These are phyloP conservation scores for Tephrocybe sp. DNA, from an alignment of 768 basidiomycete species.

Conservation along the genomic window DNA sequence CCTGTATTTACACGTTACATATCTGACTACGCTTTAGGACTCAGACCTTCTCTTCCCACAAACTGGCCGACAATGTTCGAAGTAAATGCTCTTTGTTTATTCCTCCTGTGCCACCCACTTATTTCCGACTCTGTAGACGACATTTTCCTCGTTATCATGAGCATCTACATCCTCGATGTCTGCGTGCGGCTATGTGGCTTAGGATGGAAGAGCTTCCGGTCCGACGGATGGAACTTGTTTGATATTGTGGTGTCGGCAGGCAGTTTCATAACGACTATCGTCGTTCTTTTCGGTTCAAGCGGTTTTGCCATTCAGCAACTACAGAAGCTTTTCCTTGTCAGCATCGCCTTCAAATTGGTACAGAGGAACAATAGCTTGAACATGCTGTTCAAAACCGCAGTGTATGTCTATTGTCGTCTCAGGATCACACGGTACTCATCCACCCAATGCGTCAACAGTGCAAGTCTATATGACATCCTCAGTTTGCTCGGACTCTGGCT, in stretches of 20 bases:
- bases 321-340: constrained; percentile 89
- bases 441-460: constrained; percentile 37
- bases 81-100: constrained; percentile 39
- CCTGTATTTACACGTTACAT: not conserved
- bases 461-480: constrained; percentile 82
- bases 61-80: constrained; percentile 49
- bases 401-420: constrained; percentile 52
- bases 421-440: constrained; percentile 2
- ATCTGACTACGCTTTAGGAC: constrained; percentile 50
- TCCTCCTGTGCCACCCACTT: not conserved
- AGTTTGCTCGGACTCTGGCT: constrained; percentile 88
- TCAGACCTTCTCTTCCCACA: constrained; percentile 62
- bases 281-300: constrained; percentile 53
- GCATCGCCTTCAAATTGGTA: constrained; percentile 92
- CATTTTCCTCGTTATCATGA: constrained; percentile 72
- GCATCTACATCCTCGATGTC: constrained; percentile 76
- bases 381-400: constrained; percentile 93
- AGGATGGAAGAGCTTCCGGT: constrained; percentile 79
- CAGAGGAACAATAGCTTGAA: constrained; percentile 86
- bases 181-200: constrained; percentile 77
- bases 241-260: constrained; percentile 80
- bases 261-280: constrained; percentile 78
- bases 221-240: constrained; percentile 94
- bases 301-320: constrained; percentile 61
- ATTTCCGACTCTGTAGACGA: constrained; percentile 44